phyloP scores from a whole-genome alignment of 2,329 filamentous ascomycete genomes.

The Fusarium continuum region DNA sequence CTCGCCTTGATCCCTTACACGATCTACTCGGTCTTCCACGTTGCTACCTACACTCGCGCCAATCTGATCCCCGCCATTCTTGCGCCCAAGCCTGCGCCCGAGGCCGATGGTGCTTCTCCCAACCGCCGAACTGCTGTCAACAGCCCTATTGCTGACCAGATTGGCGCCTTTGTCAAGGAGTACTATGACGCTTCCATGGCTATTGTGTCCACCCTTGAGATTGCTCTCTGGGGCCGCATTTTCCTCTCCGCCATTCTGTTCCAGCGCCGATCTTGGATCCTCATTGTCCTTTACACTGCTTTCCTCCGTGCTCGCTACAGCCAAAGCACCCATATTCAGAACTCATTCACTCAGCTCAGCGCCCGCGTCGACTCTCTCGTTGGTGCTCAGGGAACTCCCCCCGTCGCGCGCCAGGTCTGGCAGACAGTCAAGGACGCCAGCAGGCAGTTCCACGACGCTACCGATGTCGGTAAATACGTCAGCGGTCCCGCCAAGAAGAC shows the following conservation, averaged over 20 bases:
- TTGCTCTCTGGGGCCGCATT: slow-evolving; percentile 85
- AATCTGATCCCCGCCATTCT: slow-evolving; percentile 90
- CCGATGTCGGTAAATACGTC: slow-evolving; percentile 79
- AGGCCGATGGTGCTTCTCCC: slow-evolving; percentile 63
- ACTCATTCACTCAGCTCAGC: slow-evolving; percentile 75
- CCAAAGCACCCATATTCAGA: slow-evolving; percentile 94
- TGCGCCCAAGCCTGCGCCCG: slow-evolving; percentile 66
- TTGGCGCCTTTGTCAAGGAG: slow-evolving; percentile 94
- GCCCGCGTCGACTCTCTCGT: slow-evolving; percentile 82
- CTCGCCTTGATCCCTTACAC: slow-evolving; percentile 92
- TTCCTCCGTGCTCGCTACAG: slow-evolving; percentile 91
- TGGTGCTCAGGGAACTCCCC: slow-evolving; percentile 87
- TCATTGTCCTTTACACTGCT: slow-evolving; percentile 84
- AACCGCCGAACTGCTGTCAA: slow-evolving; percentile 55
- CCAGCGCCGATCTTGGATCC: slow-evolving; percentile 89
- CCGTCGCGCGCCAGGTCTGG: slow-evolving; percentile 82
- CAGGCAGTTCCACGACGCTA: slow-evolving; percentile 79
- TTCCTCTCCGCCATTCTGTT: slow-evolving; percentile 85
- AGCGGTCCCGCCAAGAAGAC: slow-evolving; percentile 63
- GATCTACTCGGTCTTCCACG: slow-evolving; percentile 98
- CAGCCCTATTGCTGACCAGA: slow-evolving; percentile 78
- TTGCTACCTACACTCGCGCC: slow-evolving; percentile 93
- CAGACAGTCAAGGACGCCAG: slow-evolving; percentile 76
- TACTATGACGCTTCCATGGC: slow-evolving; percentile 98
- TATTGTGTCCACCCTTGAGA: slow-evolving; percentile 87